phyloP scores from a whole-genome alignment of 148 eudicot species.

The Beta vulgaris region DNA sequence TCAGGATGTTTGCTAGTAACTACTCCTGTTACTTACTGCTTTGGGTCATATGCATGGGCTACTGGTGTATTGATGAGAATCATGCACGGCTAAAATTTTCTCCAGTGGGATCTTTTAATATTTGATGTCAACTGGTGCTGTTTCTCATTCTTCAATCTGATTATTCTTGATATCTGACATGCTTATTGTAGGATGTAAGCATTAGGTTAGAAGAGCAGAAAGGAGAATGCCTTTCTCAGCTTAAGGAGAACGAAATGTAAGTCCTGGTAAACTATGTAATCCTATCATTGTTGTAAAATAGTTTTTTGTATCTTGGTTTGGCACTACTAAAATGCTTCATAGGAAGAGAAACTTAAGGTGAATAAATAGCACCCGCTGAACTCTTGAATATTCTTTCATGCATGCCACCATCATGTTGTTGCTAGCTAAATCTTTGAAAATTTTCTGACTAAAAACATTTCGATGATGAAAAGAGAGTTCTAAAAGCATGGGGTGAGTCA shows the following conservation, averaged over 20 bases:
- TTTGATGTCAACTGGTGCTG: neutral
- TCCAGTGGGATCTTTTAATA: too few relatives aligned
- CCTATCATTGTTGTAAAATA: neutral
- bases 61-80: neutral
- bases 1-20: neutral
- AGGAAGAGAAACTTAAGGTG: neutral
- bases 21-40: neutral
- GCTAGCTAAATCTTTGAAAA: neutral
- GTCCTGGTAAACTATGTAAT: constrained; percentile 25
- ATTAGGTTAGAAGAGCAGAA: constrained; percentile 88
- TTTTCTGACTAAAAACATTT: neutral
- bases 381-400: neutral
- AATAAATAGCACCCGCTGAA: neutral
- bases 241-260: constrained; percentile 95
- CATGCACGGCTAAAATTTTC: neutral
- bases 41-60: neutral
- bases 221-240: constrained; percentile 78
- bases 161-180: neutral
- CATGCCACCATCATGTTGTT: neutral
- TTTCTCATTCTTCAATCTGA: constrained; percentile 7
- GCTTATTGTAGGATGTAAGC: constrained; percentile 70
- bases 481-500: neutral
- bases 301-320: too few relatives aligned
- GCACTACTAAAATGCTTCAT: neutral
- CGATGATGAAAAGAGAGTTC: neutral